Conservation (phyloP, 306 rosid genomes). For the Cicer yamashitae region DNA sequence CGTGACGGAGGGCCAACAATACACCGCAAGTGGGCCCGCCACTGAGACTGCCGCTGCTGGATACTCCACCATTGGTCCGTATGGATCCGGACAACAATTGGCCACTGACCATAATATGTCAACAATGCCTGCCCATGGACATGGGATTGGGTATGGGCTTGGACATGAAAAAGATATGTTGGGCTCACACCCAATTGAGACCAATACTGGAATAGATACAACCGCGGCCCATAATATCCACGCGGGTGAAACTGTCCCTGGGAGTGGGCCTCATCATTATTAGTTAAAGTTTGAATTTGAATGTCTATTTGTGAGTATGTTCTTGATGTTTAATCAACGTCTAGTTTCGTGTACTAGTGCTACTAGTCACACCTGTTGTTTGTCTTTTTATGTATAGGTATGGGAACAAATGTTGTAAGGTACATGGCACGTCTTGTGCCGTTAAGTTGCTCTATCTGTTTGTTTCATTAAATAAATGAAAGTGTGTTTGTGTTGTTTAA, state of each 20-base stretch:
- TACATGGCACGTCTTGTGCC: slow-evolving; percentile 6
- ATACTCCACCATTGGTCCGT: slow-evolving; percentile 43
- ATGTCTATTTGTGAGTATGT: background rate
- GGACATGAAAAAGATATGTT: slow-evolving; percentile 41
- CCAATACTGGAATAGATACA: slow-evolving; percentile 41
- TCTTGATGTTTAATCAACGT: background rate
- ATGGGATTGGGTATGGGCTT: slow-evolving; percentile 31
- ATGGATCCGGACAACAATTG: slow-evolving; percentile 42
- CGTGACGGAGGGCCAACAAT: background rate
- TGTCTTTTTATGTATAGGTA: background rate
- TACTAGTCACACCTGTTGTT: background rate
- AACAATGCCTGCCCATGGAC: slow-evolving; percentile 33
- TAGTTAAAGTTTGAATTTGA: slow-evolving; percentile 35
- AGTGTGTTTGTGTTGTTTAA: background rate
- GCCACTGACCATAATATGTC: slow-evolving; percentile 58
- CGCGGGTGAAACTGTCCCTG: slow-evolving; percentile 28
- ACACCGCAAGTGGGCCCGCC: slow-evolving; percentile 7
- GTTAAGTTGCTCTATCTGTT: slow-evolving; percentile 1
- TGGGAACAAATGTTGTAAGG: background rate
- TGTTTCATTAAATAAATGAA: slow-evolving; percentile 8
- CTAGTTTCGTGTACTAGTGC: background rate
- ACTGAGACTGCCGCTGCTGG: slow-evolving; percentile 35
- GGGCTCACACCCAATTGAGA: slow-evolving; percentile 49
- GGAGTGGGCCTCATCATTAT: slow-evolving; percentile 35
- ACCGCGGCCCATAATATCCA: slow-evolving; percentile 39